These are phyloP conservation scores for Vaccinium myrtillus DNA, from an alignment of 148 eudicot species.

Conservation along the genomic window DNA sequence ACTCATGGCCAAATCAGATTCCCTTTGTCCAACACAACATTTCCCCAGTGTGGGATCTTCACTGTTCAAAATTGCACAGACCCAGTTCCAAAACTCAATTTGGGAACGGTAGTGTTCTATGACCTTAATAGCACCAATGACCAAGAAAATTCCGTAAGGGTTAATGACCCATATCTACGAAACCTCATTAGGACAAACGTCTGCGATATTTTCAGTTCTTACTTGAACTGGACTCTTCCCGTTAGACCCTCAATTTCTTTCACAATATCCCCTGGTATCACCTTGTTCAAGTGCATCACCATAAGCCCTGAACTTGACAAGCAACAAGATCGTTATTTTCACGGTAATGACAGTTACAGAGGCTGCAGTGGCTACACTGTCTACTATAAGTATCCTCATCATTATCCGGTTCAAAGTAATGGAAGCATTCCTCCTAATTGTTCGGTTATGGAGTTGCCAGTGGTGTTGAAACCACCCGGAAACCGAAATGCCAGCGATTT, in stretches of 20 bases:
- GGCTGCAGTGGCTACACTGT: constrained; percentile 1
- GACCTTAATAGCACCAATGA: neutral
- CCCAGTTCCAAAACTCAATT: no score
- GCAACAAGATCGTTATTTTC: neutral
- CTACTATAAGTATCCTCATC: constrained; percentile 10
- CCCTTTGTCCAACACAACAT: no score
- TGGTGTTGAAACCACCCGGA: rapidly evolving
- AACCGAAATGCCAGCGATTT: neutral
- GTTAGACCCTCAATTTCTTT: constrained; percentile 13
- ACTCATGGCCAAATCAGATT: no score
- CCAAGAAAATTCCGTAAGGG: neutral
- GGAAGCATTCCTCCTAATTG: neutral
- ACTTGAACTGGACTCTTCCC: neutral
- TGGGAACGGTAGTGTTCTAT: no score
- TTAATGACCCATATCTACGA: neutral
- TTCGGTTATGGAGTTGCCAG: constrained; percentile 12
- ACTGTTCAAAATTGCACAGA: no score
- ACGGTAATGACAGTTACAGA: neutral
- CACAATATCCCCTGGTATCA: neutral
- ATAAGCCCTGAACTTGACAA: neutral
- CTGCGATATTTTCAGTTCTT: neutral
- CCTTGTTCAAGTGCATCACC: constrained; percentile 31
- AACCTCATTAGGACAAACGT: neutral
- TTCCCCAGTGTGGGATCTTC: no score
- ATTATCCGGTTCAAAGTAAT: neutral